Evolutionary conservation across 768 basidiomycete species (phyloP).

Genomic region (Pleurotus salmoneostramineus): DNA sequence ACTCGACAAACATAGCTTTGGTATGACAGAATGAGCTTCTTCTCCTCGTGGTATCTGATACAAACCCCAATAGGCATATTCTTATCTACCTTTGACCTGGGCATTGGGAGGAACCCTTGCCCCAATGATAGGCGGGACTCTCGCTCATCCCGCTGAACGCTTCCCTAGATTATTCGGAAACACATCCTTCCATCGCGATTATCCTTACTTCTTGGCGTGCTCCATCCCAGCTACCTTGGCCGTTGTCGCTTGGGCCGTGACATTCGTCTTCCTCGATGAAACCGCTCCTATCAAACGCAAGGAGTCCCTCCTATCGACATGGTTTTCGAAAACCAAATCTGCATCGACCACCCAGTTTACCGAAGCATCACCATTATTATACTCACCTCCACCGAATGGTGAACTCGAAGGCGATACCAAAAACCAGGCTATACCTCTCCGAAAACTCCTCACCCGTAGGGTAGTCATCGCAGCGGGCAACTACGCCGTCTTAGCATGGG

Average conservation of each 20-base stretch:
- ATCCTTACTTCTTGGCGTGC: conserved; percentile 59
- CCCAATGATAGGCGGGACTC: conserved; percentile 47
- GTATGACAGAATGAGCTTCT: neutral
- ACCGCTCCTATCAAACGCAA: conserved; percentile 6
- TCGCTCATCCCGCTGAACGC: conserved; percentile 47
- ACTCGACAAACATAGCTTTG: conserved; percentile 44
- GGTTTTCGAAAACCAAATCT: neutral
- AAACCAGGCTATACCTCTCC: conserved; percentile 15
- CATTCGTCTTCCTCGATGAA: conserved; percentile 41
- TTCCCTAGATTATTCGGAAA: conserved; percentile 45
- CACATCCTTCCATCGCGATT: conserved; percentile 35
- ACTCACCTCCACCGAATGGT: conserved; percentile 12
- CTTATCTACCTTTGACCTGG: conserved; percentile 38
- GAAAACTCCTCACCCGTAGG: conserved; percentile 42
- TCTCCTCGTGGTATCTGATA: conserved; percentile 5
- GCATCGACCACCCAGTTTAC: neutral
- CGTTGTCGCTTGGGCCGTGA: conserved; percentile 38
- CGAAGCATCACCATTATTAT: conserved; percentile 12
- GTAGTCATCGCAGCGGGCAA: conserved; percentile 68
- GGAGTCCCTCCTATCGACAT: neutral
- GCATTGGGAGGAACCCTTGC: conserved; percentile 15
- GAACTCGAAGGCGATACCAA: neutral
- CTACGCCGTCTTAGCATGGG: conserved; percentile 61
- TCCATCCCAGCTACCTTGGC: conserved; percentile 48
- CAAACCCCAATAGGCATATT: conserved; percentile 29